Conservation (phyloP, 768 basidiomycete species). For the Trametes cinnabarina region DNA sequence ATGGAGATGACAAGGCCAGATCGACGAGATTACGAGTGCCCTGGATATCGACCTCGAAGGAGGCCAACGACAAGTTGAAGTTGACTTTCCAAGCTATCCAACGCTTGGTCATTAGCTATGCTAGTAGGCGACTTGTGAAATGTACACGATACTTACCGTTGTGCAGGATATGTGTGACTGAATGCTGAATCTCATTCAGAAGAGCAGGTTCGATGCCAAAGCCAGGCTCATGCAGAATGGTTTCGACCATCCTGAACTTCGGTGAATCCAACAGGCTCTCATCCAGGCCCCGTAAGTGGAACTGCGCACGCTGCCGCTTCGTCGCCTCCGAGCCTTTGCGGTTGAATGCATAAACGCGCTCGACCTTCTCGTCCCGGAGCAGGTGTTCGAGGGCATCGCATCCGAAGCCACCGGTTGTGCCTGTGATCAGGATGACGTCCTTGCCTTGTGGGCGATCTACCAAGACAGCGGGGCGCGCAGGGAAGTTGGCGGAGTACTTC, state of each 20-base stretch:
- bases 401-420: constrained; percentile 7
- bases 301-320: constrained; percentile 26
- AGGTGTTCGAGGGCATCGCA: constrained; percentile 8
- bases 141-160: background rate
- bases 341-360: constrained; percentile 25
- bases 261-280: constrained; percentile 24
- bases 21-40: constrained; percentile 16
- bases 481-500: background rate
- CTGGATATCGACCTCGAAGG: constrained; percentile 37
- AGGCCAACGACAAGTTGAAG: constrained; percentile 38
- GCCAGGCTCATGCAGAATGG: constrained; percentile 19
- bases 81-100: constrained; percentile 38
- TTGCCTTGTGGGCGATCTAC: background rate
- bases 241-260: constrained; percentile 36
- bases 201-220: constrained; percentile 16
- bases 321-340: constrained; percentile 11
- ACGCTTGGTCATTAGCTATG: background rate
- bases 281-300: constrained; percentile 34
- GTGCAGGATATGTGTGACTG: background rate
- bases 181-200: constrained; percentile 2
- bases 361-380: constrained; percentile 11
- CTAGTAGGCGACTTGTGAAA: no score
- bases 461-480: background rate
- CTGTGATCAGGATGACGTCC: constrained; percentile 16
- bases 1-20: constrained; percentile 3